Conservation (phyloP, 2,329 filamentous ascomycete genomes). For the Cephalotrichum gorgonifer region DNA sequence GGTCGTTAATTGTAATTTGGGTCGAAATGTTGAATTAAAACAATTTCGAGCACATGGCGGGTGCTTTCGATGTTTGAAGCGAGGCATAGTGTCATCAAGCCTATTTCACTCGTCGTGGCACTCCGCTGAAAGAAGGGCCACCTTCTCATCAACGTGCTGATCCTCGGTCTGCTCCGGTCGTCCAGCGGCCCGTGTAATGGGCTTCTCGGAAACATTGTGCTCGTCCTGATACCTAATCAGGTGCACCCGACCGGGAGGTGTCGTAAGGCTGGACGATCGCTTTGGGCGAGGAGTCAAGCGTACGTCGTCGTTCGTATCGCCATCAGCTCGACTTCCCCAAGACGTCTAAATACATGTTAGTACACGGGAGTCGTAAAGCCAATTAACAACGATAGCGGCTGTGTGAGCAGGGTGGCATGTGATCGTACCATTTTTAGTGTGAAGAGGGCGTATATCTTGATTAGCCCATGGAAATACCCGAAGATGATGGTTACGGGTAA, state of each 20-base stretch:
- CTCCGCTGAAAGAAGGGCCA: neutral
- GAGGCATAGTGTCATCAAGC: neutral
- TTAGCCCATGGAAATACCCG: conserved; percentile 84
- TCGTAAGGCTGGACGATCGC: conserved; percentile 6
- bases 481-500: conserved; percentile 81
- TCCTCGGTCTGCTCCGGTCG: neutral
- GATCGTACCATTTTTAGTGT: conserved; percentile 72
- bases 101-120: neutral
- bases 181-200: neutral
- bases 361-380: neutral
- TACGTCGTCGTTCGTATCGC: conserved; percentile 70
- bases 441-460: conserved; percentile 80
- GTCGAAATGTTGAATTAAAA: neutral
- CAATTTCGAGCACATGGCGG: neutral
- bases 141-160: conserved; percentile 1
- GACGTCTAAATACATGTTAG: conserved; percentile 54
- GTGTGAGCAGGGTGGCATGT: neutral
- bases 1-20: conserved; percentile 6
- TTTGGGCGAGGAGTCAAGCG: conserved; percentile 47
- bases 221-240: conserved; percentile 4
- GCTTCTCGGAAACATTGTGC: neutral
- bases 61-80: neutral
- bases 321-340: conserved; percentile 89
- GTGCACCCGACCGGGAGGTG: conserved; percentile 1
- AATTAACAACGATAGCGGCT: conserved; percentile 1